These are phyloP conservation scores for Thelonectria rubi DNA, from an alignment of 2,329 filamentous ascomycete genomes.

Conservation along the genomic window DNA sequence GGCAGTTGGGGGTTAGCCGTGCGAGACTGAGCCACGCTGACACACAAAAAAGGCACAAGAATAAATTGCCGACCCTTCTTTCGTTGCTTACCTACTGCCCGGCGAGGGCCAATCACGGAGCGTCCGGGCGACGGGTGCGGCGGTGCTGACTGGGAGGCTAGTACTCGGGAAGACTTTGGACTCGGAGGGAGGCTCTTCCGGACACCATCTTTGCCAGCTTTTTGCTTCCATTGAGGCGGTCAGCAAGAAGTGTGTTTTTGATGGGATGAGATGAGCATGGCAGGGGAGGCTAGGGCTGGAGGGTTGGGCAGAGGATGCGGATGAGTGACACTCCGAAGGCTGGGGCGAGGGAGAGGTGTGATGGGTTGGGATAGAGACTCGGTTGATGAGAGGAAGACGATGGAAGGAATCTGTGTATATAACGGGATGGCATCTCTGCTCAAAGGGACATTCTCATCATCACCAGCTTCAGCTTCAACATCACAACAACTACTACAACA, in stretches of 20 bases:
- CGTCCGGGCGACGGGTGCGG: background rate
- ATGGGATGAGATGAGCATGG: slow-evolving; percentile 17
- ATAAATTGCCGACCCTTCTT: background rate
- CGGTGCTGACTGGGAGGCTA: slow-evolving; percentile 14
- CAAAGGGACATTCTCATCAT: slow-evolving; percentile 18
- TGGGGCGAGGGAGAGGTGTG: background rate
- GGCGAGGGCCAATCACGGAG: slow-evolving; percentile 6
- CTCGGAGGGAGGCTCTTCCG: slow-evolving; percentile 5
- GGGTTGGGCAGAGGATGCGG: background rate
- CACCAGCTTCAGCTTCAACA: slow-evolving; percentile 2
- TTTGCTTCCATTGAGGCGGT: slow-evolving; percentile 8
- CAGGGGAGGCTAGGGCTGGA: slow-evolving; percentile 11
- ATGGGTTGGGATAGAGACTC: slow-evolving; percentile 11
- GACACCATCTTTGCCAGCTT: background rate
- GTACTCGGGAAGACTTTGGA: background rate
- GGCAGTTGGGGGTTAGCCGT: slow-evolving; percentile 15
- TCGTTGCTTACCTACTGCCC: background rate
- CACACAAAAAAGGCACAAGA: background rate
- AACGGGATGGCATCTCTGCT: slow-evolving; percentile 27
- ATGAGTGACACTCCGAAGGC: slow-evolving; percentile 9
- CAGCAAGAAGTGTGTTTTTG: background rate
- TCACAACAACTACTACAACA: slow-evolving; percentile 18
- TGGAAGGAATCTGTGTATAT: slow-evolving; percentile 34
- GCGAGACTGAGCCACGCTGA: slow-evolving; percentile 17
- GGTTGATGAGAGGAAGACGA: background rate